Conservation (phyloP, 2,329 filamentous ascomycete genomes). For the Colletotrichum melonis region DNA sequence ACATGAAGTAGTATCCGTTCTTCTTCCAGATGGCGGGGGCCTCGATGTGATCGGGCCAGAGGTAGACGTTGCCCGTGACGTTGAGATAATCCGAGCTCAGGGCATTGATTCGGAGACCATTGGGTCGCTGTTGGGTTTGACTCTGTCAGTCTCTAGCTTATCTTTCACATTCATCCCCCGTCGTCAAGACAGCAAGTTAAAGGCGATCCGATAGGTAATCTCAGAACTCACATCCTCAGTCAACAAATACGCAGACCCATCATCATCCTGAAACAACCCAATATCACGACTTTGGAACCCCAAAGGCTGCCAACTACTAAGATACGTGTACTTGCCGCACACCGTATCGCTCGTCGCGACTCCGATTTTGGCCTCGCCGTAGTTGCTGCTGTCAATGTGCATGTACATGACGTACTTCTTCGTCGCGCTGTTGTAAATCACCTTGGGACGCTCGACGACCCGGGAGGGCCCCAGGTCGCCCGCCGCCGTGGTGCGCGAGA, state of each 20-base stretch:
- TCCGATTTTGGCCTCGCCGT: conserved; percentile 72
- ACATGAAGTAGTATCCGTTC: conserved; percentile 72
- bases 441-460: conserved; percentile 75
- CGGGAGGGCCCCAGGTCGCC: conserved; percentile 71
- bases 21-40: conserved; percentile 72
- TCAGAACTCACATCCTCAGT: conserved; percentile 60
- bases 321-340: conserved; percentile 66
- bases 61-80: conserved; percentile 60
- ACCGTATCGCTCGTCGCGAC: conserved; percentile 70
- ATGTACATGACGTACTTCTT: conserved; percentile 75
- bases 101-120: conserved; percentile 59
- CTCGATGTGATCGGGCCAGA: conserved; percentile 67
- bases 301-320: conserved; percentile 48
- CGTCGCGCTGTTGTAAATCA: conserved; percentile 73
- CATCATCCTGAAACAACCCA: conserved; percentile 70
- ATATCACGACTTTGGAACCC: conserved; percentile 59
- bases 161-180: background rate
- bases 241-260: conserved; percentile 69
- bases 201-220: too few species aligned
- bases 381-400: conserved; percentile 73
- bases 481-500: conserved; percentile 60
- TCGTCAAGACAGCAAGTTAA: background rate
- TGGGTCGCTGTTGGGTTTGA: conserved; percentile 14
- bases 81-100: conserved; percentile 68
- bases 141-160: background rate